Evolutionary conservation across 2,329 filamentous ascomycete genomes (phyloP).

Genomic region (Sporothrix variecibatus): DNA sequence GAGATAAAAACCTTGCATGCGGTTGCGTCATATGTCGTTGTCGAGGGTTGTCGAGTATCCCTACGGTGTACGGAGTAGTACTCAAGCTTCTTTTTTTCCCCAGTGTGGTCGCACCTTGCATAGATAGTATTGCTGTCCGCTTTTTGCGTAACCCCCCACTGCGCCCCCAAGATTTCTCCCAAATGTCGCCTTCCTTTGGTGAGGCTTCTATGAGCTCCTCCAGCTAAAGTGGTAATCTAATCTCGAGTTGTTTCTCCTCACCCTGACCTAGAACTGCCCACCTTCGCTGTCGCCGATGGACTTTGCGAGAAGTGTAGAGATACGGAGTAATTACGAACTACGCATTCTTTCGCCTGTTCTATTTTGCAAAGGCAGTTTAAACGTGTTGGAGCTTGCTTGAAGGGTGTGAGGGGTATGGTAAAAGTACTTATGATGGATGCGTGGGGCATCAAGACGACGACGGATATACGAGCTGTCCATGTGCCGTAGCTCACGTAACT

Average conservation of each 20-base stretch:
- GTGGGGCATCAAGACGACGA: not conserved
- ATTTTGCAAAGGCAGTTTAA: not conserved
- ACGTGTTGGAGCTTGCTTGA: not conserved
- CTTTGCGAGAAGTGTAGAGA: not conserved
- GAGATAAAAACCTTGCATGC: not conserved
- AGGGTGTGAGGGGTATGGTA: not conserved
- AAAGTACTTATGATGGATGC: not conserved
- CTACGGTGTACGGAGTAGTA: no score
- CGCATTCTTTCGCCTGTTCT: not conserved
- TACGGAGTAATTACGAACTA: not conserved
- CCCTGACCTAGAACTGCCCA: not conserved
- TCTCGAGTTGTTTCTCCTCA: not conserved
- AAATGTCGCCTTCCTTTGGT: not conserved
- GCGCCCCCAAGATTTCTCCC: not conserved
- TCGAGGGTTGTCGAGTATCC: not conserved
- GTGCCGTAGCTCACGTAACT: not conserved
- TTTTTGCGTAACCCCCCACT: not conserved
- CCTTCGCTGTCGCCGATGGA: conserved; percentile 9
- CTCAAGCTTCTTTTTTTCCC: not conserved
- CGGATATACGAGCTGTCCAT: not conserved
- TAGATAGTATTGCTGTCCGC: not conserved
- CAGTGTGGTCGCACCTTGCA: not conserved
- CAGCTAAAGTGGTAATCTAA: not conserved
- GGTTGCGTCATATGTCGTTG: not conserved
- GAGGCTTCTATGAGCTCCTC: not conserved